Conservation (phyloP, 345 rosid genomes). For the Fremontodendron californicum region DNA sequence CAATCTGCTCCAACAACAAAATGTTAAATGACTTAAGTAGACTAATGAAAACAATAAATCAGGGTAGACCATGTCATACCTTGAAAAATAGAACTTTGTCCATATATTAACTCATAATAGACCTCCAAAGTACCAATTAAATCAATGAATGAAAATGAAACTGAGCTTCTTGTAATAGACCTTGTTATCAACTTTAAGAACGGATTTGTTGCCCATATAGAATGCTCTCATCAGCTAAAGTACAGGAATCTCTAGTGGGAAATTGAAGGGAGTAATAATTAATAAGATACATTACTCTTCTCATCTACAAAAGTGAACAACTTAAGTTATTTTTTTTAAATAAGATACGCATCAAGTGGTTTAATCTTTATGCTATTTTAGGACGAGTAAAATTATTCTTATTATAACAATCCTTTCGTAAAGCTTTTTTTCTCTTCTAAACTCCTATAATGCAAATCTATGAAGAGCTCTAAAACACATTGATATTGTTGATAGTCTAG, state of each 20-base stretch:
- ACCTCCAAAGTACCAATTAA: not conserved
- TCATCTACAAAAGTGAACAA: not conserved
- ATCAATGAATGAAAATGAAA: not conserved
- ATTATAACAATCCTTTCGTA: not conserved
- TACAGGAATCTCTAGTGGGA: slow-evolving; percentile 58
- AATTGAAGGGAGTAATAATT: slow-evolving; percentile 54
- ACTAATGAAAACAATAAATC: not conserved
- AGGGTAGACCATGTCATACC: slow-evolving; percentile 37
- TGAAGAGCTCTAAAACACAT: not conserved
- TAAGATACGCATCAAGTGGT: too few relatives aligned
- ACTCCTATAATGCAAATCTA: not conserved
- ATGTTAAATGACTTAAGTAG: slow-evolving; percentile 3
- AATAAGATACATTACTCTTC: too few relatives aligned
- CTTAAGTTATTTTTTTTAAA: not conserved
- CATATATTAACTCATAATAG: slow-evolving; percentile 43
- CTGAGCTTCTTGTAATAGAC: slow-evolving; percentile 28
- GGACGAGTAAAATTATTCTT: not conserved
- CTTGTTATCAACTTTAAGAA: slow-evolving; percentile 94
- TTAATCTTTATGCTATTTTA: too few relatives aligned
- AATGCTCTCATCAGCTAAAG: slow-evolving; percentile 96
- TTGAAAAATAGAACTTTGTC: slow-evolving; percentile 96
- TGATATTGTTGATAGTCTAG: not conserved
- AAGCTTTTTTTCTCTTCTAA: not conserved
- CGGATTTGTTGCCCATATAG: slow-evolving; percentile 94
- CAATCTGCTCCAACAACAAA: slow-evolving; percentile 59